Conservation (phyloP, 352 stramenopile genomes). For the Phytophthora pseudosyringae region DNA sequence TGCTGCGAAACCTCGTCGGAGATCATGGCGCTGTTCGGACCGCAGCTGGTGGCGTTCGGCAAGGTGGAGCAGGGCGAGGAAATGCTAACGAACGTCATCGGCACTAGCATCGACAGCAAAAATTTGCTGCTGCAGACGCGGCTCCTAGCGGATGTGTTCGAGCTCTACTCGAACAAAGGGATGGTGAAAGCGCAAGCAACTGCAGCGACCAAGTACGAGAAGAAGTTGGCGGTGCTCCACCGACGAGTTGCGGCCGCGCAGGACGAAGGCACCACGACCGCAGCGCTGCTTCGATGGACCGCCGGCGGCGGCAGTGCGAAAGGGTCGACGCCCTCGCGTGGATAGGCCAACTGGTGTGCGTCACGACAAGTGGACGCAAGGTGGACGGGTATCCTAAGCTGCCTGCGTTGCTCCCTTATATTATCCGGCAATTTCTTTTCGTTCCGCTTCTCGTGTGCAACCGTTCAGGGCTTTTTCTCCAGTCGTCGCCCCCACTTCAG, state of each 20-base stretch:
- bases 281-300: slow-evolving; percentile 62
- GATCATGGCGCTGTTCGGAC: slow-evolving; percentile 75
- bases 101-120: slow-evolving; percentile 62
- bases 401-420: slow-evolving; percentile 16
- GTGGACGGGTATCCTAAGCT: slow-evolving; percentile 17
- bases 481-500: slow-evolving; percentile 14
- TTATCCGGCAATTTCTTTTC: slow-evolving; percentile 7
- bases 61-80: slow-evolving; percentile 60
- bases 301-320: slow-evolving; percentile 18
- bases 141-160: slow-evolving; percentile 64
- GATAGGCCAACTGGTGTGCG: slow-evolving; percentile 10
- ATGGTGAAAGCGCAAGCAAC: slow-evolving; percentile 48
- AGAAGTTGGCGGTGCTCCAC: slow-evolving; percentile 63
- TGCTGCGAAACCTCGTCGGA: slow-evolving; percentile 68
- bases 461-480: slow-evolving; percentile 17
- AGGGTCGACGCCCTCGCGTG: slow-evolving; percentile 17
- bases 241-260: slow-evolving; percentile 56
- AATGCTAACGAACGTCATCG: slow-evolving; percentile 64
- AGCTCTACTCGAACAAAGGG: slow-evolving; percentile 52
- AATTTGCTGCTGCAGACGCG: slow-evolving; percentile 76
- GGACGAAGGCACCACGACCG: slow-evolving; percentile 40
- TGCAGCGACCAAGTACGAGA: slow-evolving; percentile 64
- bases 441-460: background rate
- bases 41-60: slow-evolving; percentile 48
- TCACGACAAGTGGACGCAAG: slow-evolving; percentile 11